Base-by-base conservation (phyloP, 2,329 filamentous ascomycete species). In the Pleoardoris graminearum region DNA sequence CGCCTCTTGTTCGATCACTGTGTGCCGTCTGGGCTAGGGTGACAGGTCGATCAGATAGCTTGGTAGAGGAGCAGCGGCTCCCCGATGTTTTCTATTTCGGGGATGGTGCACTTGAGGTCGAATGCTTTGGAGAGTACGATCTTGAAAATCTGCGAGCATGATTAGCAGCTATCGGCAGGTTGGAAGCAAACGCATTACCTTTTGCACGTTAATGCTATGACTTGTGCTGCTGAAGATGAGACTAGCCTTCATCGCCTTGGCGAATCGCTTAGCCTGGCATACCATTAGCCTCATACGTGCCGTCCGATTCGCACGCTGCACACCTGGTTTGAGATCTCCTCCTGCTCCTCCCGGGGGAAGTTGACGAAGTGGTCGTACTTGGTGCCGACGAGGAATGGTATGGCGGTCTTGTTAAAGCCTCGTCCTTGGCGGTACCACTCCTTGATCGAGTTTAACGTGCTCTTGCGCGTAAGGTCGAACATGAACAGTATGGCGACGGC, bases 321-420 rank as follows among this genome's bases (percentile, higher is more conserved):
- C 77, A 94, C 91, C 83, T 96, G 93, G 68, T 94, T 92, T 12
- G 91, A 96, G 58, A 99, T 99, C 76, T 99, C 94, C 74, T 99
- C 94, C 73, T 99, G 94, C 70, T 99, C 94, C 72, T 97, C 93
- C 36, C 90, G 84, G 0, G 94, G 92, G 69, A 99, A 97, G 77
- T 97, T 99, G 76, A 99, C 93, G 78, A 99, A 99, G 71, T 97
- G 94, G 69, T 99, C 94, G 74, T 97, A 99, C 76, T 99, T 99
- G 30, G 94, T 99, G 54, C 94, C 94, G 16, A 99, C 90, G 21
- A 99, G 77, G 69, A 99, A 96, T 0, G 94, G 94, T 62, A 99
- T 99, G n/a, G 94, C 94, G 12, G 94, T 99, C 82, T 99, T 99
- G 82, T 99, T 99, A 82, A 99, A 99, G 21, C 94, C 94, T 59